phyloP scores from a whole-genome alignment of 495 filamentous ascomycete species.

The Penicillium robsamsonii region DNA sequence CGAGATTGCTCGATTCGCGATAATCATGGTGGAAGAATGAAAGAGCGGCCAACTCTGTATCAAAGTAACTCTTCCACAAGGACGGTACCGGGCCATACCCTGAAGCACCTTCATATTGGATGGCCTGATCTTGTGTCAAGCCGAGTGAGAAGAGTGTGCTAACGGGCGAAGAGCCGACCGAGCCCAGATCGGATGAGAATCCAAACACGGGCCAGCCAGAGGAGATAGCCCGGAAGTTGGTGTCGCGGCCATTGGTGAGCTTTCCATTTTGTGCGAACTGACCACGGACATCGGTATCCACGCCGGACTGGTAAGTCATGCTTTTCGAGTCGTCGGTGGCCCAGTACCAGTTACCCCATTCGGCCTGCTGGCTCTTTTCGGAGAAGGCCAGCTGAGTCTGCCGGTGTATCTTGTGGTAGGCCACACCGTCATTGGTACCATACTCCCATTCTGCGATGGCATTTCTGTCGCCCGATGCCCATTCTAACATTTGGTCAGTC shows the following conservation, averaged over 20 bases:
- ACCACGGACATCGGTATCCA: constrained; percentile 47
- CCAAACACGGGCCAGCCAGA: constrained; percentile 55
- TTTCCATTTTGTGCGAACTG: constrained; percentile 44
- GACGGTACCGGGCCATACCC: constrained; percentile 40
- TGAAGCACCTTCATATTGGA: constrained; percentile 50
- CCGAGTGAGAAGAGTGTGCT: constrained; percentile 53
- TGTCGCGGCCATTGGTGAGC: constrained; percentile 47
- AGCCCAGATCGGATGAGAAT: constrained; percentile 52
- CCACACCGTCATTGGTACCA: constrained; percentile 42
- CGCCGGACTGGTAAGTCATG: constrained; percentile 52
- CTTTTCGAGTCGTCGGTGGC: constrained; percentile 40
- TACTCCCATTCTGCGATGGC: constrained; percentile 54
- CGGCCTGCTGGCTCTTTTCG: constrained; percentile 51
- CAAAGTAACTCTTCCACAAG: constrained; percentile 56
- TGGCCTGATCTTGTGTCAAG: constrained; percentile 50
- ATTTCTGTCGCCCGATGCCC: constrained; percentile 53
- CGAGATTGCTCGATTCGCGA: constrained; percentile 27
- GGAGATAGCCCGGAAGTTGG: constrained; percentile 52
- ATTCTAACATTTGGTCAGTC: constrained; percentile 44
- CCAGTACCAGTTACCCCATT: constrained; percentile 63
- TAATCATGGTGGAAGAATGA: constrained; percentile 58
- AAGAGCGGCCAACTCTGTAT: constrained; percentile 46
- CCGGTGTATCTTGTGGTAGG: constrained; percentile 55
- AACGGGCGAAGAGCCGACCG: constrained; percentile 33
- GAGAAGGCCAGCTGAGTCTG: constrained; percentile 54